Conservation (phyloP, 192 early-diverging fungal species). For the Coemansia guatemalensis region DNA sequence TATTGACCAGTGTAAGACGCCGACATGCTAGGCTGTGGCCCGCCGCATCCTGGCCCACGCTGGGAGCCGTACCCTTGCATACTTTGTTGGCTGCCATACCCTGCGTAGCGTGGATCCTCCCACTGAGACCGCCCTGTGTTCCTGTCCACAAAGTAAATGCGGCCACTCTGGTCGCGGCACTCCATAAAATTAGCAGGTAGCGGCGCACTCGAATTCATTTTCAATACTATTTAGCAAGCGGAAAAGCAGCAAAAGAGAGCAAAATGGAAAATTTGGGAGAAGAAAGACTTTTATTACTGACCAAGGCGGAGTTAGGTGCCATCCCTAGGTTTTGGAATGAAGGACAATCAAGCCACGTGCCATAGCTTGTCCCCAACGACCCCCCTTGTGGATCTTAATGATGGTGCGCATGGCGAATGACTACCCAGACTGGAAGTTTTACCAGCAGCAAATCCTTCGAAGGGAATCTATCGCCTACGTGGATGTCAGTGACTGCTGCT, state of each 20-base stretch:
- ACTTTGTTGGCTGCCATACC: neutral
- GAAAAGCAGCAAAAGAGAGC: neutral
- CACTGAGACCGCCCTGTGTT: constrained; percentile 28
- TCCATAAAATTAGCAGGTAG: constrained; percentile 34
- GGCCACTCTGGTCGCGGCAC: constrained; percentile 19
- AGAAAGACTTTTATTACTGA: neutral
- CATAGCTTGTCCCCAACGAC: too few species aligned
- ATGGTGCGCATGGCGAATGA: too few species aligned
- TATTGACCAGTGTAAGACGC: neutral
- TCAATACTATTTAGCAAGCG: neutral
- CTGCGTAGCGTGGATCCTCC: constrained; percentile 19
- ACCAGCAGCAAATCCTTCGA: too few species aligned
- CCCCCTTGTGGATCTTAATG: too few species aligned
- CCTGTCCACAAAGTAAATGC: constrained; percentile 28
- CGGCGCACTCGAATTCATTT: constrained; percentile 3
- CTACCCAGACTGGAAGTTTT: too few species aligned
- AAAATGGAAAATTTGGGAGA: neutral
- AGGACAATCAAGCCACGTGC: too few species aligned
- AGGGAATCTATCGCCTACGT: too few species aligned
- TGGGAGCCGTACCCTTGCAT: neutral
- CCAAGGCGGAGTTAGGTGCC: too few species aligned
- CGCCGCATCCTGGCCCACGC: neutral
- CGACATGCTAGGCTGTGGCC: constrained; percentile 1
- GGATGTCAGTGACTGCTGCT: too few species aligned
- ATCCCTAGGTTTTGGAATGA: too few species aligned